Conservation (phyloP, 1,284 basidiomycete genomes). For the Tremellales sp. region DNA sequence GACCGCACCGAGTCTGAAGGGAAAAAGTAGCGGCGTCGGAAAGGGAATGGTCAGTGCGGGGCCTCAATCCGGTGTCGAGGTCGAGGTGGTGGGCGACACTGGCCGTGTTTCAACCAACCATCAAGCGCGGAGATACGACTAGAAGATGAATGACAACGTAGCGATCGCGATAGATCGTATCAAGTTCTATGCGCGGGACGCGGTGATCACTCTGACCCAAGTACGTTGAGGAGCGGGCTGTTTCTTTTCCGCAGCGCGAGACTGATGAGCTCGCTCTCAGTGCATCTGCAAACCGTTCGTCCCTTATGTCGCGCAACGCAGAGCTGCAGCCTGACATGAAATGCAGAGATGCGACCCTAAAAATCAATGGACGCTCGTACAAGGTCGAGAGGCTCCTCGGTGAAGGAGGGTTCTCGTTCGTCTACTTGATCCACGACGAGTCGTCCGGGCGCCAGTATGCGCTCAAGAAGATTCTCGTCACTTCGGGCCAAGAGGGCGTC, state of each 20-base stretch:
- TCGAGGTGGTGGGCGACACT: too few species aligned
- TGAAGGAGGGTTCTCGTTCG: constrained; percentile 93
- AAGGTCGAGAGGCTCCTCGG: constrained; percentile 85
- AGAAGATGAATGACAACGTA: constrained; percentile 34
- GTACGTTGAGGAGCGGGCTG: constrained; percentile 16
- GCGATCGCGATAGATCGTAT: constrained; percentile 40
- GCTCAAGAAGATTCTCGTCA: constrained; percentile 89
- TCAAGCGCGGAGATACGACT: background rate
- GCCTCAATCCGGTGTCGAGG: background rate
- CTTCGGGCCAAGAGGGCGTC: constrained; percentile 57
- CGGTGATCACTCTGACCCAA: constrained; percentile 35
- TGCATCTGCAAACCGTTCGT: constrained; percentile 49
- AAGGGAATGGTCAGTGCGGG: constrained; percentile 1
- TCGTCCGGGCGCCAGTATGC: constrained; percentile 73
- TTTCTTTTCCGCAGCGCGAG: background rate
- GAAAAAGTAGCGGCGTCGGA: constrained; percentile 2
- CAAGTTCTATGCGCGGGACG: constrained; percentile 39
- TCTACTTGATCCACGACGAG: constrained; percentile 78
- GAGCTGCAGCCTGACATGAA: too few species aligned
- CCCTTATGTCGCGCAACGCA: background rate
- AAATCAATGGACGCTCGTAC: constrained; percentile 90
- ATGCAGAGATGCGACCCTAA: constrained; percentile 61
- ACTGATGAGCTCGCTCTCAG: constrained; percentile 14
- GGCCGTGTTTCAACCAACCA: background rate
- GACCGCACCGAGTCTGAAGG: background rate